Evolutionary conservation across 495 filamentous ascomycete species (phyloP), one percentile per base, ranked within the genome.

Genomic region (Amniculicola lignicola): DNA sequence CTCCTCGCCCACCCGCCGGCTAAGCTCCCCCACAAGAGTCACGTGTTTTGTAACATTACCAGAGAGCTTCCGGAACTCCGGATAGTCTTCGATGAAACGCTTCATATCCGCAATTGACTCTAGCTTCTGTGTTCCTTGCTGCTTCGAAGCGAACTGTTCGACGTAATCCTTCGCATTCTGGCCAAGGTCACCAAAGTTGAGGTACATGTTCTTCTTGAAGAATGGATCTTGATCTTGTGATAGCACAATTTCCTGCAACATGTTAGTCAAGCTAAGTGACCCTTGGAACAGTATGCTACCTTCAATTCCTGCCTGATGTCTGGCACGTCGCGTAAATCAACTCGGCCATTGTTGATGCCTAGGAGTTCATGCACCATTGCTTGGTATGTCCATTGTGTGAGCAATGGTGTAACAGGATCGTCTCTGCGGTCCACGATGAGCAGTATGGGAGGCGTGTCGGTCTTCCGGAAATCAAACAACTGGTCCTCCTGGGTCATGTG

Each of bases 191-290:
- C 93, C 93, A 69, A 97, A 98, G 64, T 98, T 98, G 63, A 95
- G 83, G 64, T 90, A 98, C 94, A 98, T 97, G 69, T 98, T 98
- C 74, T 95, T 96, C 73, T 96, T 96, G 74, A 97, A 98, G 74
- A 98, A 98, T 0, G 93, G 94, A 66, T 98, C 93, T 69, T 97
- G 94, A 57, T 97, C 94, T 70, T 94, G 94, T 1, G 92, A 95
- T 16, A 98, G 74, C 10, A 95, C 91, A 53, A 98, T 92, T 74
- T 98, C 93, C 72, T 70, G 31, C 1, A 38, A 37, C 2, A 2
- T 4, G 24, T 58, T 3, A 54, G 42, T 29, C n/a, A n/a, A n/a
- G n/a, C n/a, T n/a, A n/a, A n/a, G n/a, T n/a, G n/a, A n/a, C n/a
- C n/a, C n/a, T n/a, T n/a, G n/a, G n/a, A n/a, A n/a, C n/a, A n/a